phyloP scores from a whole-genome alignment of 2,329 filamentous ascomycete species.

The Fusarium gaditjirri region DNA sequence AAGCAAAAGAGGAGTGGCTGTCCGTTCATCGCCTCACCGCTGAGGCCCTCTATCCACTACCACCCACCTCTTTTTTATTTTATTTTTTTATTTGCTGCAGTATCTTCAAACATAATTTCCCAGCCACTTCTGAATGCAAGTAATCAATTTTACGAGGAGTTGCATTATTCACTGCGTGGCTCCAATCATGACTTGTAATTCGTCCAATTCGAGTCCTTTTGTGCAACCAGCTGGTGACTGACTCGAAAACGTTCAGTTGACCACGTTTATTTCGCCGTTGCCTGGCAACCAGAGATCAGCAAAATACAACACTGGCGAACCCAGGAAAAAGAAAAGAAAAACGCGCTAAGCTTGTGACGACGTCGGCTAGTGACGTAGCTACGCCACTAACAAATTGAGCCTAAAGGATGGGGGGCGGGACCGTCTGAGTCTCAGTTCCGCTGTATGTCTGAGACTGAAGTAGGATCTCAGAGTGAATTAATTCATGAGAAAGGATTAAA shows the following conservation, averaged over 20 bases:
- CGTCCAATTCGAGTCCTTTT: background rate
- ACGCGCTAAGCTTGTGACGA: slow-evolving; percentile 32
- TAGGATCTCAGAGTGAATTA: background rate
- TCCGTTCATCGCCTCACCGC: slow-evolving; percentile 27
- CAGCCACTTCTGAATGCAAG: slow-evolving; percentile 10
- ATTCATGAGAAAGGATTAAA: background rate
- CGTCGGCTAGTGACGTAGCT: slow-evolving; percentile 46
- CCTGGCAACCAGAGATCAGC: slow-evolving; percentile 37
- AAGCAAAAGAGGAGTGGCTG: slow-evolving; percentile 24
- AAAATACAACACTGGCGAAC: background rate
- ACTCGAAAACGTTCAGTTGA: slow-evolving; percentile 22
- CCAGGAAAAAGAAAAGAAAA: slow-evolving; percentile 1
- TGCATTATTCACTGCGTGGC: slow-evolving; percentile 30
- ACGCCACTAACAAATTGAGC: slow-evolving; percentile 6
- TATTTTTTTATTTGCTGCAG: too few species aligned
- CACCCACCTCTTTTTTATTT: slow-evolving; percentile 6
- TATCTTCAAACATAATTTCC: background rate
- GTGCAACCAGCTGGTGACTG: slow-evolving; percentile 5
- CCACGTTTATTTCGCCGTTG: slow-evolving; percentile 22
- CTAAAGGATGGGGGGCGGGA: background rate
- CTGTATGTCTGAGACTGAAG: slow-evolving; percentile 25
- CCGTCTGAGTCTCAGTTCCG: background rate
- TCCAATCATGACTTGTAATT: slow-evolving; percentile 28
- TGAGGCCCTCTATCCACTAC: slow-evolving; percentile 30
- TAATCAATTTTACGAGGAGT: slow-evolving; percentile 2